Percentiles rank a stretch among this genome's conserved stretches.
phyloP scores from a whole-genome alignment of 164 flowering plant species.

The Cinnamomum micranthum region DNA sequence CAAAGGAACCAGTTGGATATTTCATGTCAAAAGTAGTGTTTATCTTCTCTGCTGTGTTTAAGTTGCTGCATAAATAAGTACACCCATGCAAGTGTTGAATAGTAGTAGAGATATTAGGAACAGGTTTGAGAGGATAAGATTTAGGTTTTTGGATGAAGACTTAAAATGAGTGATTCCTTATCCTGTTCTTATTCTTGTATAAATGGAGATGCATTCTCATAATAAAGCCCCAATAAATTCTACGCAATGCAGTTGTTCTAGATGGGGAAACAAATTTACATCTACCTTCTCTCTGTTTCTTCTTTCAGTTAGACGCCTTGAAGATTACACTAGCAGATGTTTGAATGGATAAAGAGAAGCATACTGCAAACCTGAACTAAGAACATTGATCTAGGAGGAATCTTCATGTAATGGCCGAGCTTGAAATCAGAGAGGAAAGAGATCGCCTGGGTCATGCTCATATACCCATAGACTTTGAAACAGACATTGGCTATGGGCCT shows the following conservation, averaged over 20 bases:
- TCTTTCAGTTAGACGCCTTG: background rate
- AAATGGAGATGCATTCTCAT: too few species aligned
- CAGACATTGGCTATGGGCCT: slow-evolving; percentile 68
- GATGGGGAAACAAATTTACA: background rate
- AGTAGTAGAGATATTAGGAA: too few species aligned
- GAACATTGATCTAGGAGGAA: slow-evolving; percentile 78
- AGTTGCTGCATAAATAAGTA: too few species aligned
- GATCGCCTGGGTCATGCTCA: slow-evolving; percentile 69
- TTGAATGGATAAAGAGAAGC: background rate
- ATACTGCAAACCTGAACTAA: slow-evolving; percentile 47
- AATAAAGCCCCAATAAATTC: too few species aligned
- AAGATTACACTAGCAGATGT: background rate
- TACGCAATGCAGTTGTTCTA: too few species aligned
- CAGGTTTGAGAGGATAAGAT: too few species aligned
- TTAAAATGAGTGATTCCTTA: too few species aligned
- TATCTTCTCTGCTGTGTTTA: background rate
- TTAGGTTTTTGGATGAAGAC: too few species aligned
- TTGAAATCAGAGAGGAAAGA: slow-evolving; percentile 73
- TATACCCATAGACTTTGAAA: slow-evolving; percentile 74
- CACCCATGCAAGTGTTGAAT: too few species aligned
- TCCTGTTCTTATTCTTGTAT: too few species aligned
- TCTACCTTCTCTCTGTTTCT: background rate
- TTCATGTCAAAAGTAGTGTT: too few species aligned
- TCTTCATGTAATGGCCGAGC: slow-evolving; percentile 85
- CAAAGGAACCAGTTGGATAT: background rate